Base-by-base conservation (phyloP, 306 rosid genomes). In the Prinsepia uniflora region DNA sequence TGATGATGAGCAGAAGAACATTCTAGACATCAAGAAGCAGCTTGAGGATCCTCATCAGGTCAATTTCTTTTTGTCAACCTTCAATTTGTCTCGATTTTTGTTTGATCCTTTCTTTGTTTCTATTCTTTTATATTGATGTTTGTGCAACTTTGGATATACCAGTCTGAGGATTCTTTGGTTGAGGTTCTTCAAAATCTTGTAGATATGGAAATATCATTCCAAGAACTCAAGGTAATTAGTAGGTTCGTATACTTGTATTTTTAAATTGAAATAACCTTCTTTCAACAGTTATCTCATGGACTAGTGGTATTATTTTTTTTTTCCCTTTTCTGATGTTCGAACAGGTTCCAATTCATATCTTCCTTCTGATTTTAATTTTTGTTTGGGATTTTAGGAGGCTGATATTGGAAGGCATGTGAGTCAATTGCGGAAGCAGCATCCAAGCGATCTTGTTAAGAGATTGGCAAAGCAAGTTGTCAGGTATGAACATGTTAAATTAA, bases 371-470 rank as follows among this genome's bases (percentile, higher is more conserved):
- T 59, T 59, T 34, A 30, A 44, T 75, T 64, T 4, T 30, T 68
- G 66, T 48, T 64, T 79, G 55, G 30, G 68, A 48, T 73, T 36
- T 22, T 48, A 95, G 99, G 99, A 95, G 41, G 85, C 97, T 81
- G 96, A 95, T 81, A 95, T 95, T 47, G 99, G 99, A 76, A 84
- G 97, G 78, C 92, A 87, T 76, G 99, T 95, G 88, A 95, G 90
- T 85, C 91, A 83, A 41, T 85, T 91, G 77, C 80, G 97, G 68
- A 95, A 95, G 83, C 90, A 91, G 83, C 75, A 96, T 22, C 88
- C 96, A 2, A 85, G 74, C 50, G 95, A 91, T 39, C 96, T 89
- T 77, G 97, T 95, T 79, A 83, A 88, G 63, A 76, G 92, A 87
- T 89, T 91, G 88, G 99, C 92, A 87, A 95, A 91, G 89, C 86